These are phyloP conservation scores for Arthrobotrys iridis DNA, from an alignment of 2,329 filamentous ascomycete genomes.

Conservation along the genomic window DNA sequence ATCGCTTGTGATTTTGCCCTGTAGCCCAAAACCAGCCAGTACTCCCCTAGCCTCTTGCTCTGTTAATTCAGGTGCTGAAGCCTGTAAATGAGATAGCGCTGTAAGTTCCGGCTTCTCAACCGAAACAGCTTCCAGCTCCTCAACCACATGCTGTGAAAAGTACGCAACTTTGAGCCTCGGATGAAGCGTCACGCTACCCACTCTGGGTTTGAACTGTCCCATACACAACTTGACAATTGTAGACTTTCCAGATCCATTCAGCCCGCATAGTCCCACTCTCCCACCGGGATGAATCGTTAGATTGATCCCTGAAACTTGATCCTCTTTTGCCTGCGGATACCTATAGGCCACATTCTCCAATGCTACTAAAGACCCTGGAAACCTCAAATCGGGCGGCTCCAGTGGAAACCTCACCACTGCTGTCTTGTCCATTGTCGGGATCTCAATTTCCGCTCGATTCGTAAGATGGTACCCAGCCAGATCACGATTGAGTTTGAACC, in stretches of 20 bases:
- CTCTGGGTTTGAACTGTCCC: conserved; percentile 67
- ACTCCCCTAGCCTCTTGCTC: conserved; percentile 76
- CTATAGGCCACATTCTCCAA: conserved; percentile 75
- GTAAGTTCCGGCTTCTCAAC: conserved; percentile 68
- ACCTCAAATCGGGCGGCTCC: conserved; percentile 74
- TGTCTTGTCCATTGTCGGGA: conserved; percentile 70
- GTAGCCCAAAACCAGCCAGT: conserved; percentile 75
- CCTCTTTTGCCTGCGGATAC: conserved; percentile 66
- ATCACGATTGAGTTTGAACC: conserved; percentile 85
- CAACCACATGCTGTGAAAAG: conserved; percentile 82
- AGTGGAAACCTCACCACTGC: conserved; percentile 63
- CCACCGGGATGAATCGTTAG: conserved; percentile 78
- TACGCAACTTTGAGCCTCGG: conserved; percentile 76
- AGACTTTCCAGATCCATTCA: conserved; percentile 85
- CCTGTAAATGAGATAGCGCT: conserved; percentile 66
- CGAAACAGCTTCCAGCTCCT: conserved; percentile 68
- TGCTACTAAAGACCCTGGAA: conserved; percentile 77
- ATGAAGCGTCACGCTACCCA: conserved; percentile 73
- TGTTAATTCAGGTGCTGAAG: conserved; percentile 69
- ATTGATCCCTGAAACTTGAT: conserved; percentile 70
- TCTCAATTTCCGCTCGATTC: conserved; percentile 74
- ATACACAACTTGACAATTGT: conserved; percentile 78
- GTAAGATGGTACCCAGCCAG: conserved; percentile 71
- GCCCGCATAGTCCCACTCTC: conserved; percentile 77
- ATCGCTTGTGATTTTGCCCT: conserved; percentile 76